Evolutionary conservation across 2,329 filamentous ascomycete genomes (phyloP), one percentile per base, ranked within the genome.

Genomic region (Chrysoporthe austroafricana): DNA sequence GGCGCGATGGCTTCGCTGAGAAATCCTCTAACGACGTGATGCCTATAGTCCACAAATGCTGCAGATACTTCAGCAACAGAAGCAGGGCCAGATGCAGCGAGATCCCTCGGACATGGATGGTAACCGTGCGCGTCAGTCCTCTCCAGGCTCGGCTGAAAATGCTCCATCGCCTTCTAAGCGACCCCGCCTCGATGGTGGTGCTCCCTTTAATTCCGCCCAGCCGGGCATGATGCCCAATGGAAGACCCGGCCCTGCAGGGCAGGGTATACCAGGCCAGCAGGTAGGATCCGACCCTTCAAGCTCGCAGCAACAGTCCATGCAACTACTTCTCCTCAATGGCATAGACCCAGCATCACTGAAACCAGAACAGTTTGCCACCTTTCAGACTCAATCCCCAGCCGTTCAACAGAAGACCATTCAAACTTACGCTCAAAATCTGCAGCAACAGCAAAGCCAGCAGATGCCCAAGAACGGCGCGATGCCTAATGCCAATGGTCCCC

Each of bases 151-250:
- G 48, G 90, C 89, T 65, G 94, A 97, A 64, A 96, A 96, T 75
- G 94, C 93, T 36, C 93, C 94, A 4, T 98, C 95, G 43, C 95
- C 95, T 1, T 95, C 92, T 71, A 98, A 98, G 83, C 88, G 94
- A 75, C 92, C 90, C 67, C 91, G 94, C 67, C 86, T 97, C 69
- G 92, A 94, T 71, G 89, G 90, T 75, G 87, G 88, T 74, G 85
- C 85, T 44, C 85, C 85, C 11, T 93, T 93, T 79, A 92, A 92
- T 76, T 89, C 90, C 70, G 90, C 89, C 75, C 91, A 90, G 73
- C 81, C 81, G 67, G 84, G 80, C 70, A 91, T 94, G 86, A 91
- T 91, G 81, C 88, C 89, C 66, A 93, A 92, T 79, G 91, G 91
- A 73, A 87, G 88, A 77, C 90, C 90, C 76, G 59, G 59, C 43